Evolutionary conservation across 306 rosid genomes (phyloP).

Genomic region (apple (Malus domestica)): DNA sequence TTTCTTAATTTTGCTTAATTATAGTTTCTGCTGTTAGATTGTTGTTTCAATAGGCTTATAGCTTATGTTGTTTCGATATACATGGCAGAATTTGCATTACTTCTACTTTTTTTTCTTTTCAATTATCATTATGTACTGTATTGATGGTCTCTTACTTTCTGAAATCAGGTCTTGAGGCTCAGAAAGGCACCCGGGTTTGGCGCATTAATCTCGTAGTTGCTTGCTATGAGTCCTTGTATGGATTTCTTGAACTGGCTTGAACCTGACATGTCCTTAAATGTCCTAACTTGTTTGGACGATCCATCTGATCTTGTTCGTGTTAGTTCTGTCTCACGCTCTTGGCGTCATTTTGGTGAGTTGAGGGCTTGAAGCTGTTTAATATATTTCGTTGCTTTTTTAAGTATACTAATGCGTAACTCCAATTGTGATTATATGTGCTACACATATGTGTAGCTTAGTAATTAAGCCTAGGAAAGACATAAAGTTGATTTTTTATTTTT

Average conservation of each 20-base stretch:
- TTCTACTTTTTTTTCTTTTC: neutral
- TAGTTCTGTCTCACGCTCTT: constrained; percentile 56
- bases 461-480: neutral
- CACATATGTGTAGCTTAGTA: neutral
- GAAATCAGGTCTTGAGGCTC: constrained; percentile 37
- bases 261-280: constrained; percentile 37
- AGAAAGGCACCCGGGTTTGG: constrained; percentile 17
- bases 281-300: constrained; percentile 57
- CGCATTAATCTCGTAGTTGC: constrained; percentile 4
- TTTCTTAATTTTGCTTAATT: neutral
- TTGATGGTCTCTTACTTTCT: neutral
- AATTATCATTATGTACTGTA: neutral
- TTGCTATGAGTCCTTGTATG: constrained; percentile 28
- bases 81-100: neutral
- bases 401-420: neutral
- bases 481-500: neutral
- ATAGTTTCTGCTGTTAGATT: neutral
- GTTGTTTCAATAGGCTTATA: neutral
- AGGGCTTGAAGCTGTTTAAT: constrained; percentile 21
- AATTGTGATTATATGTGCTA: neutral
- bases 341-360: constrained; percentile 64
- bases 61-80: neutral
- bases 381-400: neutral
- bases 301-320: constrained; percentile 48
- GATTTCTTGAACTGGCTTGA: constrained; percentile 53